Evolutionary conservation across 441 rosid species (phyloP).

Genomic region (Kokia cookei): DNA sequence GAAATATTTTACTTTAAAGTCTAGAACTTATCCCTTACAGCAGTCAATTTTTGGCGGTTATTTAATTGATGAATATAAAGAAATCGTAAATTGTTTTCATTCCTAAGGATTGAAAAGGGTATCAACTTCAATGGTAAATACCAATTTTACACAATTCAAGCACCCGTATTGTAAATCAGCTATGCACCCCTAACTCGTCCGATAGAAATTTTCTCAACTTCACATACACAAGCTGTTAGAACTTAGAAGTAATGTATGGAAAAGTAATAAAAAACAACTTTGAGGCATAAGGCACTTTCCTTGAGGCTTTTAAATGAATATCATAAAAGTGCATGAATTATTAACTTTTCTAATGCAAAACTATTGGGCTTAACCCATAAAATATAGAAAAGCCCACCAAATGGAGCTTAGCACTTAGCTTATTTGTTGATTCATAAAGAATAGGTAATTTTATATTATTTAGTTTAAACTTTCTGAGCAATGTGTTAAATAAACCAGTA

Average conservation of each 20-base stretch:
- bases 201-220: constrained; percentile 1
- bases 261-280: not conserved
- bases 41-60: not conserved
- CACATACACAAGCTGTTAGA: not conserved
- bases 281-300: not conserved
- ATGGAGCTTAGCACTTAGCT: not conserved
- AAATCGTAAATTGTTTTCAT: not conserved
- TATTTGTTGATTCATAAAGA: not conserved
- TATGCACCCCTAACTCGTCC: not conserved
- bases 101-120: not conserved
- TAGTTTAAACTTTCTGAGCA: not conserved
- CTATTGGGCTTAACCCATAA: not conserved
- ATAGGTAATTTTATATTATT: not conserved
- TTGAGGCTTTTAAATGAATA: not conserved
- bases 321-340: not conserved
- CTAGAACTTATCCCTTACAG: not conserved
- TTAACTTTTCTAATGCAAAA: not conserved
- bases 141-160: not conserved
- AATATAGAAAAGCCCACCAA: not conserved
- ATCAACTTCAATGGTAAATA: not conserved
- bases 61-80: not conserved
- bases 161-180: not conserved
- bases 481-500: not conserved
- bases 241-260: not conserved
- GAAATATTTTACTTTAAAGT: not conserved